Evolutionary conservation across 129 eudicot species (phyloP).

Genomic region (Artemisia annua): DNA sequence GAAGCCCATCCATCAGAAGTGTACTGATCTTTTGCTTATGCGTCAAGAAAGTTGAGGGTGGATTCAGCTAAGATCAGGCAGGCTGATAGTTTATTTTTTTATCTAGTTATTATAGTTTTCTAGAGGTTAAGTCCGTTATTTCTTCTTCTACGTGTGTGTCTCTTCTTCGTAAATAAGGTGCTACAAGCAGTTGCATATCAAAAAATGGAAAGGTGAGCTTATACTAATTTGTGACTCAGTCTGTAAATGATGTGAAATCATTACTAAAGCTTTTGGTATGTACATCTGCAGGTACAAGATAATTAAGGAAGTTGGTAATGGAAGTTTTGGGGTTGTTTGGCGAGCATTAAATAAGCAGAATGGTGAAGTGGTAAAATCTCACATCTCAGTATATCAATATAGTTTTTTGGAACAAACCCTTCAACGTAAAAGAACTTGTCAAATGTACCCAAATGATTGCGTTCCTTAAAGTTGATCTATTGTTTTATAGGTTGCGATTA

Average conservation of each 20-base stretch:
- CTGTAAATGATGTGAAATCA: background rate
- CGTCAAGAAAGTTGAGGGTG: slow-evolving; percentile 45
- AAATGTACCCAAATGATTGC: background rate
- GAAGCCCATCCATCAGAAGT: slow-evolving; percentile 50
- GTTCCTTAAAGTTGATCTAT: slow-evolving; percentile 16
- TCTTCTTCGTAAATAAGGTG: slow-evolving; percentile 46
- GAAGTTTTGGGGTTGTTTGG: slow-evolving; percentile 98
- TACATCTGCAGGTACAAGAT: slow-evolving; percentile 58
- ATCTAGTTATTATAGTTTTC: slow-evolving; percentile 39
- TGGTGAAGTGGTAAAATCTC: slow-evolving; percentile 85
- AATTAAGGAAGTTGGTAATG: slow-evolving; percentile 94
- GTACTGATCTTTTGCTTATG: slow-evolving; percentile 37
- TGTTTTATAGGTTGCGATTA: slow-evolving; percentile 79
- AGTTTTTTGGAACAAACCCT: no score
- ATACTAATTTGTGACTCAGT: slow-evolving; percentile 5
- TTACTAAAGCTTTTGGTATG: background rate
- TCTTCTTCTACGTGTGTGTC: slow-evolving; percentile 34
- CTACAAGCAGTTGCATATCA: slow-evolving; percentile 40
- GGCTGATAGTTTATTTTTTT: slow-evolving; percentile 31
- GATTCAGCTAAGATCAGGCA: slow-evolving; percentile 12
- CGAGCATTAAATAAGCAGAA: slow-evolving; percentile 84
- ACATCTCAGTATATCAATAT: background rate
- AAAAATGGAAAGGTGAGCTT: slow-evolving; percentile 84
- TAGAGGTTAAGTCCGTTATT: slow-evolving; percentile 32
- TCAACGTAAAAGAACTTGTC: background rate